A percentile compares a stretch with the other conserved stretches of the same genome.
Conservation (phyloP, 192 early-diverging fungal genomes). For the Backusella morwellensis region DNA sequence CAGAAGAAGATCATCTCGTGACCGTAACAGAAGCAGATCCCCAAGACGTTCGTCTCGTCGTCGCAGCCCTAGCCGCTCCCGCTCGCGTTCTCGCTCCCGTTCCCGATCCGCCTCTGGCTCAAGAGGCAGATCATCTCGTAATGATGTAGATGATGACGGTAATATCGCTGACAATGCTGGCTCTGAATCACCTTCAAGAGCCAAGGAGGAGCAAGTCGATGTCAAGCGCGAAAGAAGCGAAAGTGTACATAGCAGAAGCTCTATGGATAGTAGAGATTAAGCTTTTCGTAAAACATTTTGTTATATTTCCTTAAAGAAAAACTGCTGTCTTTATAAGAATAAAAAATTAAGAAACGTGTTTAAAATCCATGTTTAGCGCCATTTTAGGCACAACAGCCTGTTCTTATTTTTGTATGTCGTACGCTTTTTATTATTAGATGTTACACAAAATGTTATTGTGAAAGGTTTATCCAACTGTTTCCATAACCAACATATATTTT, state of each 20-base stretch:
- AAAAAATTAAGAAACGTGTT: conserved; percentile 10
- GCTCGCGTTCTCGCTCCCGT: conserved; percentile 19
- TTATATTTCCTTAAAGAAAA: neutral
- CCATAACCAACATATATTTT: neutral
- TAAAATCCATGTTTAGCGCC: neutral
- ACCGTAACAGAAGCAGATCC: conserved; percentile 11
- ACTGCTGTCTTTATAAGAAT: conserved; percentile 1
- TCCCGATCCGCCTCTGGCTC: conserved; percentile 44
- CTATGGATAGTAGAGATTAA: neutral
- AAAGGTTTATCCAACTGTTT: conserved; percentile 6
- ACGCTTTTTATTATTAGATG: conserved; percentile 6
- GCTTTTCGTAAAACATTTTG: neutral
- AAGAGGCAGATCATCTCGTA: conserved; percentile 35
- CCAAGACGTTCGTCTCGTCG: conserved; percentile 46
- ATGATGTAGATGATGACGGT: conserved; percentile 5
- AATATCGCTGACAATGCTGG: neutral
- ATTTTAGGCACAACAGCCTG: conserved; percentile 9
- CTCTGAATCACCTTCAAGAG: neutral
- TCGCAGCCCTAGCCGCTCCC: conserved; percentile 40
- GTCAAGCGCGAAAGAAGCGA: neutral
- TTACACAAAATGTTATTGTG: neutral
- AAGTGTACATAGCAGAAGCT: neutral
- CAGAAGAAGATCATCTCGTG: conserved; percentile 15
- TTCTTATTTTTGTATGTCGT: neutral
- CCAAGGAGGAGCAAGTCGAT: neutral